Evolutionary conservation across 257 asterid species (phyloP).

Genomic region (Verbena officinalis): DNA sequence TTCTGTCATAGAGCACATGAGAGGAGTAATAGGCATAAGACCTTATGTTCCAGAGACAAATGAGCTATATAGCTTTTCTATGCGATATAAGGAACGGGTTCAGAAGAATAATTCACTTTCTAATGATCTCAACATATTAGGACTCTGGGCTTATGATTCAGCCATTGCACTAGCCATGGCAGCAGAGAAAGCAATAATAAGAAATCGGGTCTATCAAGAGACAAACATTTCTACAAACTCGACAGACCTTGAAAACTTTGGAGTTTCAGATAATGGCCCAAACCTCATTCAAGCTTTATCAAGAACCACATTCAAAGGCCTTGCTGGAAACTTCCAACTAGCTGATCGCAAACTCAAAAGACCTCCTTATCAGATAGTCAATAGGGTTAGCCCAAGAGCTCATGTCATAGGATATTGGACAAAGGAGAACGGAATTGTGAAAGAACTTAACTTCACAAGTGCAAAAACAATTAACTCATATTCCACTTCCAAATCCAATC

Average conservation of each 20-base stretch:
- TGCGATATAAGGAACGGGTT: conserved; percentile 17
- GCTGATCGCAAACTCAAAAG: conserved; percentile 48
- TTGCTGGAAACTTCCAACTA: conserved; percentile 44
- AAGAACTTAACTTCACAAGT: conserved; percentile 15
- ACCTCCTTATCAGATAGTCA: conserved; percentile 44
- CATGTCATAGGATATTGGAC: conserved; percentile 54
- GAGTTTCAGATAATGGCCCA: conserved; percentile 34
- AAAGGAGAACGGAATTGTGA: conserved; percentile 33
- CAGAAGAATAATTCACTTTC: neutral
- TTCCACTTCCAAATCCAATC: conserved; percentile 33
- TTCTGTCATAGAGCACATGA: conserved; percentile 31
- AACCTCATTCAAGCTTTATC: conserved; percentile 35
- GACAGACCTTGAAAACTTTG: conserved; percentile 35
- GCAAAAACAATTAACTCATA: neutral
- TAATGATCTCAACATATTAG: conserved; percentile 28
- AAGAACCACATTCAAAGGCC: conserved; percentile 37
- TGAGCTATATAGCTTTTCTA: conserved; percentile 28
- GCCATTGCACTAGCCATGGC: conserved; percentile 41
- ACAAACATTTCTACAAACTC: conserved; percentile 24
- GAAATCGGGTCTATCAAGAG: neutral
- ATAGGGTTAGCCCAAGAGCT: conserved; percentile 39
- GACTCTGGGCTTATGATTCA: conserved; percentile 44
- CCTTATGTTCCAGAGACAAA: conserved; percentile 29
- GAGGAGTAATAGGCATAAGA: conserved; percentile 40
- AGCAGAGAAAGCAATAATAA: conserved; percentile 29